A percentile compares a stretch with the other conserved stretches of the same genome.
phyloP scores from a whole-genome alignment of 2,329 filamentous ascomycete genomes.

The Aspergillus costaricaensis region DNA sequence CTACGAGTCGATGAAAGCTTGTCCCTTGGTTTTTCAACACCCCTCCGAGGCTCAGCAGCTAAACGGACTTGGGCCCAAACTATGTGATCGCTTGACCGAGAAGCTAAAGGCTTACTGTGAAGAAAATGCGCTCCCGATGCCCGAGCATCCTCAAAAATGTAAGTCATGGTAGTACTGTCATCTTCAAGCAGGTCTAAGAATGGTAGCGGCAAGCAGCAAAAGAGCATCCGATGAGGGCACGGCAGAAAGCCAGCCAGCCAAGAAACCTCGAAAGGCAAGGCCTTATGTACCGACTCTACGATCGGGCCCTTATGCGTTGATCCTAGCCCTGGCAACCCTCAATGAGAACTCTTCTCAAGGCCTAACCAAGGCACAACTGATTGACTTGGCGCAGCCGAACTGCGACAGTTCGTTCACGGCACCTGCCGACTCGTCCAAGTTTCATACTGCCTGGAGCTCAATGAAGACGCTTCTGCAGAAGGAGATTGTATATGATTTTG shows the following conservation, averaged over 20 bases:
- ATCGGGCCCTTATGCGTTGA: constrained; percentile 73
- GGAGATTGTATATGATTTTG: constrained; percentile 71
- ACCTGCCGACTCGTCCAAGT: constrained; percentile 66
- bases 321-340: constrained; percentile 65
- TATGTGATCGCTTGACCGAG: constrained; percentile 69
- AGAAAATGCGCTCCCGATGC: constrained; percentile 68
- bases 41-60: constrained; percentile 72
- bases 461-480: constrained; percentile 76
- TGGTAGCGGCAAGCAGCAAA: constrained; percentile 29
- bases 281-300: constrained; percentile 71
- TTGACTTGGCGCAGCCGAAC: constrained; percentile 68
- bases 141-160: constrained; percentile 56
- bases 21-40: constrained; percentile 70
- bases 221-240: constrained; percentile 33
- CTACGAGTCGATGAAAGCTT: constrained; percentile 74
- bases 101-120: constrained; percentile 59
- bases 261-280: constrained; percentile 60
- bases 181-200: constrained; percentile 12
- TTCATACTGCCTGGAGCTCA: constrained; percentile 79
- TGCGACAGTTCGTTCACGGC: constrained; percentile 73
- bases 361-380: constrained; percentile 68
- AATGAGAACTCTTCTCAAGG: constrained; percentile 58
- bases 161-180: not conserved
- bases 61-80: constrained; percentile 71
- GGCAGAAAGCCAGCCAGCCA: constrained; percentile 46